These are phyloP conservation scores for Osmanthus fragrans DNA, from an alignment of 257 asterid species.

Conservation along the genomic window DNA sequence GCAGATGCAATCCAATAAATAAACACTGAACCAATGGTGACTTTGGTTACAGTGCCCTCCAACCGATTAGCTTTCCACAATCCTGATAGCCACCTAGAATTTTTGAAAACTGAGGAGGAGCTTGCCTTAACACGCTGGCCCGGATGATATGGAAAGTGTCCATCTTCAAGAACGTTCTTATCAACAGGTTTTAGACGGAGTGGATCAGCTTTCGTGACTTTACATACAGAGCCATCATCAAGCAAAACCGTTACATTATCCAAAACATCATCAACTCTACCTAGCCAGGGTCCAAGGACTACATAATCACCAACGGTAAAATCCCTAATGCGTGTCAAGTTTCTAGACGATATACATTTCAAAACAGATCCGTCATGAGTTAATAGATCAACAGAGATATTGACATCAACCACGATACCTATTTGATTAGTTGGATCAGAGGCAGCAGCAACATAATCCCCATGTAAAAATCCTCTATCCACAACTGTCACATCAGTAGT, in stretches of 20 bases:
- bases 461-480: slow-evolving; percentile 91
- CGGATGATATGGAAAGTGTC: slow-evolving; percentile 93
- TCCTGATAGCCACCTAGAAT: slow-evolving; percentile 93
- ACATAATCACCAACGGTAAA: slow-evolving; percentile 92
- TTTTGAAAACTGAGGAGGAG: slow-evolving; percentile 93
- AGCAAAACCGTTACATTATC: slow-evolving; percentile 91
- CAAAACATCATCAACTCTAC: slow-evolving; percentile 85
- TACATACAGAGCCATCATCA: slow-evolving; percentile 96
- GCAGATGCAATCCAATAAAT: slow-evolving; percentile 99
- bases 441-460: slow-evolving; percentile 91
- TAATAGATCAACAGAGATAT: slow-evolving; percentile 65
- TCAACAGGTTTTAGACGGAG: slow-evolving; percentile 78
- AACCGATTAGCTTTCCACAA: slow-evolving; percentile 83
- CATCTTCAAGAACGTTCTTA: slow-evolving; percentile 78
- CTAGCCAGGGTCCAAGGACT: slow-evolving; percentile 97
- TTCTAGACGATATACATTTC: slow-evolving; percentile 55
- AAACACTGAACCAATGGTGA: slow-evolving; percentile 87
- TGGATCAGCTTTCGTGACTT: slow-evolving; percentile 89
- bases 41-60: slow-evolving; percentile 94
- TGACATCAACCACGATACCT: slow-evolving; percentile 85
- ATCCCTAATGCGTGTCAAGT: slow-evolving; percentile 74
- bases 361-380: slow-evolving; percentile 62
- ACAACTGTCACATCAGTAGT: slow-evolving; percentile 59
- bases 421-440: slow-evolving; percentile 93
- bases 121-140: slow-evolving; percentile 92